Base-by-base conservation (phyloP, 2,329 filamentous ascomycete genomes). In the Hysterium pulicare region DNA sequence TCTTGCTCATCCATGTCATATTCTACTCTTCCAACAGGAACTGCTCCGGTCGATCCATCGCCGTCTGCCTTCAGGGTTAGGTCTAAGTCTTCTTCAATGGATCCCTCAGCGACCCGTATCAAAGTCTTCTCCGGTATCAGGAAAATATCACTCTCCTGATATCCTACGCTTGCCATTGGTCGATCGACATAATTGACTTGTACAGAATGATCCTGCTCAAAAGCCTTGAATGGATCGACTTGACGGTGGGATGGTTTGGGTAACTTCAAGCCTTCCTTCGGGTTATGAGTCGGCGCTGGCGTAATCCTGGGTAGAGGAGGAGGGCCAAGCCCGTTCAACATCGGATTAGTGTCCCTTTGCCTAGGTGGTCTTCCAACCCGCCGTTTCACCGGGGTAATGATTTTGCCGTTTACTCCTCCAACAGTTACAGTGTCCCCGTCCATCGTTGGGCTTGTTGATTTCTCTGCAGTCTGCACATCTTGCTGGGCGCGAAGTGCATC, bases 1-100 rank as follows among this genome's bases (percentile, higher is more conserved):
- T 98, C 93, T 61, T 98, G 93, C 68, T 98, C 93, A 61, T 98
- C 93, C 93, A 98, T 98, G 66, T 98, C 93, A 64, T 98, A 98
- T 64, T 98, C 93, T 16, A 98, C 93, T 43, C 88, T 83, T 10
- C 89, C 88, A 30, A 94, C 61, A 9, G 66, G 59, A 16, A 70
- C 61, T 3, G 63, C 78, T 15, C 73, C 73, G 30, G 73, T 68
- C 40, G 77, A 73, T 5, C 70, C 62, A 34, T 87, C 83, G 7
- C 76, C 78, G 37, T 87, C 85, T 15, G 72, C 72, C 48, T 77
- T 79, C 15, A 76, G 59, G 16, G 72, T 69, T 38, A 81, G 64
- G 47, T 82, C 79, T 16, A 83, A 68, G 51, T 84, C 82, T 54
- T 84, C 82, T 53, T 83, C 78, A 36, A 81, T 77, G 5, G 77